These are phyloP conservation scores for Orobanche coerulescens DNA, from an alignment of 257 asterid species.

Conservation along the genomic window DNA sequence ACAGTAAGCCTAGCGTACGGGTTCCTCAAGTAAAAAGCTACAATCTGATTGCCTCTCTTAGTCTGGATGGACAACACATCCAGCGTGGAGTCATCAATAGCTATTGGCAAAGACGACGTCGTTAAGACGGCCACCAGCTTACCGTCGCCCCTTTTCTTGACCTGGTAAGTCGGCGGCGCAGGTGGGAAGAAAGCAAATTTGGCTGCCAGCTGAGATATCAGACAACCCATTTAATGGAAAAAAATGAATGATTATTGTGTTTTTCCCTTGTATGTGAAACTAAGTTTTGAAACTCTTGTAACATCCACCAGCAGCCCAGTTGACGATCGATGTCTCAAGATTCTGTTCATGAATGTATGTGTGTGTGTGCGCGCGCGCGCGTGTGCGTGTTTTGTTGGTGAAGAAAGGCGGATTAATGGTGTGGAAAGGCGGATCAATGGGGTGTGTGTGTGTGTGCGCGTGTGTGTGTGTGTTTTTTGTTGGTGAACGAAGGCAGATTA, in stretches of 20 bases:
- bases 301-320: slow-evolving; percentile 12
- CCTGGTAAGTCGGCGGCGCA: slow-evolving; percentile 81
- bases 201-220: slow-evolving; percentile 82
- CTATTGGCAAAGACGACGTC: slow-evolving; percentile 58
- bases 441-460: neutral
- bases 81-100: slow-evolving; percentile 59
- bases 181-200: slow-evolving; percentile 98
- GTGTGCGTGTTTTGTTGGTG: slow-evolving; percentile 16
- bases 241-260: neutral
- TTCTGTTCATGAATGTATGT: slow-evolving; percentile 56
- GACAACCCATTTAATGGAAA: slow-evolving; percentile 61
- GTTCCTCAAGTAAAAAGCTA: slow-evolving; percentile 75
- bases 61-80: slow-evolving; percentile 65
- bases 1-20: slow-evolving; percentile 87
- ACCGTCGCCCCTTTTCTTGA: slow-evolving; percentile 70
- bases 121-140: slow-evolving; percentile 64
- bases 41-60: slow-evolving; percentile 83
- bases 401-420: slow-evolving; percentile 20
- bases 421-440: slow-evolving; percentile 14
- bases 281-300: neutral
- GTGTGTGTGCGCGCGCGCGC: slow-evolving; percentile 29
- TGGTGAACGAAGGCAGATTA: slow-evolving; percentile 17
- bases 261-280: neutral
- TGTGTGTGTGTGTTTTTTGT: too few species aligned
- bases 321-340: slow-evolving; percentile 26